Conservation (phyloP, 768 basidiomycete species). For the Tephrocybe sp. region DNA sequence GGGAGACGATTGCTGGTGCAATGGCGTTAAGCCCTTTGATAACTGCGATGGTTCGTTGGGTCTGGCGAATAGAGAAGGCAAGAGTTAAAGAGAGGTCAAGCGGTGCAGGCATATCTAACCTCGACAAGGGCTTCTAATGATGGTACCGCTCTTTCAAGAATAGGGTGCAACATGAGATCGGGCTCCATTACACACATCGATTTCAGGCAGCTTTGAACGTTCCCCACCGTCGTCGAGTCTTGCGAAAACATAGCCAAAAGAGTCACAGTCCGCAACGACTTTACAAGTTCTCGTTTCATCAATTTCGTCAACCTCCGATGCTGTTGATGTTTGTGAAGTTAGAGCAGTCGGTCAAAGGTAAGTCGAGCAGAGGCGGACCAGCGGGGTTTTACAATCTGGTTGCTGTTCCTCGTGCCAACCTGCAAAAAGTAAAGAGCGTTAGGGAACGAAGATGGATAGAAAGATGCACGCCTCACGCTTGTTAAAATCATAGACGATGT, state of each 20-base stretch:
- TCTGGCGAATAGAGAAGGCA: constrained; percentile 41
- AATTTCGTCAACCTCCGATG: constrained; percentile 72
- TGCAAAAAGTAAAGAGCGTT: constrained; percentile 20
- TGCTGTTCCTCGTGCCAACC: constrained; percentile 81
- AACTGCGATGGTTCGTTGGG: constrained; percentile 80
- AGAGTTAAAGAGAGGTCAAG: background rate
- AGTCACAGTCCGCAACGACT: constrained; percentile 77
- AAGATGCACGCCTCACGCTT: constrained; percentile 49
- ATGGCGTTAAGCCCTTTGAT: constrained; percentile 84
- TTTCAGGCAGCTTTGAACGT: constrained; percentile 80
- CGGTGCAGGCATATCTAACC: constrained; percentile 36
- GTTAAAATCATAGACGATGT: constrained; percentile 81
- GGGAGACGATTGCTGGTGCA: constrained; percentile 78
- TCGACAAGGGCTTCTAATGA: constrained; percentile 89
- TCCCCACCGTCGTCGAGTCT: constrained; percentile 68
- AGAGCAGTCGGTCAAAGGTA: background rate
- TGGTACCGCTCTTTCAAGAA: constrained; percentile 82
- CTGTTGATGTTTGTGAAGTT: constrained; percentile 27
- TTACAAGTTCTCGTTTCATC: constrained; percentile 86
- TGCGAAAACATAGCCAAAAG: constrained; percentile 91
- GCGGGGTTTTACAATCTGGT: constrained; percentile 79
- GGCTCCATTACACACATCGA: constrained; percentile 85
- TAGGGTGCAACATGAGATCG: constrained; percentile 77
- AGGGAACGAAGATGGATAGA: background rate
- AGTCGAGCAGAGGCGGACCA: constrained; percentile 30